Conservation (phyloP, 2,329 filamentous ascomycete genomes). For the Calonectria pteridis region DNA sequence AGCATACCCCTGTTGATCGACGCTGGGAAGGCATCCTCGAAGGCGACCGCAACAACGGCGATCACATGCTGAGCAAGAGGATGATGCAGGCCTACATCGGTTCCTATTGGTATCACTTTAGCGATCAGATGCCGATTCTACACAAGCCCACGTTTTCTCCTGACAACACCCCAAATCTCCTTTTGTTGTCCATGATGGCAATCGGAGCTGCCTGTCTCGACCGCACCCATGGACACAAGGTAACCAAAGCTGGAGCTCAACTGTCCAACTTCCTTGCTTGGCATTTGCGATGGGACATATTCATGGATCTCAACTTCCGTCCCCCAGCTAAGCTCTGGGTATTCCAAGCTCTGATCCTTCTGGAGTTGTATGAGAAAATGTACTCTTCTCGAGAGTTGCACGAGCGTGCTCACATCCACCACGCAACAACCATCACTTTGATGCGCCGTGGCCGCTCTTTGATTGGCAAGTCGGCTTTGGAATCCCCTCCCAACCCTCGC, state of each 20-base stretch:
- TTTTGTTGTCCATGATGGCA: slow-evolving; percentile 90
- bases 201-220: slow-evolving; percentile 93
- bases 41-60: slow-evolving; percentile 77
- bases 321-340: slow-evolving; percentile 96
- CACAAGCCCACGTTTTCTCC: slow-evolving; percentile 95
- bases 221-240: slow-evolving; percentile 79
- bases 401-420: slow-evolving; percentile 95
- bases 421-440: slow-evolving; percentile 92
- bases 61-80: slow-evolving; percentile 81
- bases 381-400: slow-evolving; percentile 93
- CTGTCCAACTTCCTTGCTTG: slow-evolving; percentile 91
- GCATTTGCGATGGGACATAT: slow-evolving; percentile 96
- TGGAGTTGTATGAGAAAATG: slow-evolving; percentile 98
- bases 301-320: slow-evolving; percentile 89
- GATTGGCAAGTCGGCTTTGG: slow-evolving; percentile 85
- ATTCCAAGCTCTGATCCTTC: slow-evolving; percentile 88
- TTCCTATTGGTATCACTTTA: slow-evolving; percentile 96
- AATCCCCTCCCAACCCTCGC: slow-evolving; percentile 82
- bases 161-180: slow-evolving; percentile 85
- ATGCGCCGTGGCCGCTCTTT: slow-evolving; percentile 95
- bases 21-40: slow-evolving; percentile 83
- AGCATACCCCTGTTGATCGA: slow-evolving; percentile 78
- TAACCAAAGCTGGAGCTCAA: slow-evolving; percentile 82
- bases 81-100: slow-evolving; percentile 97
- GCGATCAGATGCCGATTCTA: slow-evolving; percentile 92